These are phyloP conservation scores for Sanghuangporus weigelae DNA, from an alignment of 1,284 basidiomycete species.

Conservation along the genomic window DNA sequence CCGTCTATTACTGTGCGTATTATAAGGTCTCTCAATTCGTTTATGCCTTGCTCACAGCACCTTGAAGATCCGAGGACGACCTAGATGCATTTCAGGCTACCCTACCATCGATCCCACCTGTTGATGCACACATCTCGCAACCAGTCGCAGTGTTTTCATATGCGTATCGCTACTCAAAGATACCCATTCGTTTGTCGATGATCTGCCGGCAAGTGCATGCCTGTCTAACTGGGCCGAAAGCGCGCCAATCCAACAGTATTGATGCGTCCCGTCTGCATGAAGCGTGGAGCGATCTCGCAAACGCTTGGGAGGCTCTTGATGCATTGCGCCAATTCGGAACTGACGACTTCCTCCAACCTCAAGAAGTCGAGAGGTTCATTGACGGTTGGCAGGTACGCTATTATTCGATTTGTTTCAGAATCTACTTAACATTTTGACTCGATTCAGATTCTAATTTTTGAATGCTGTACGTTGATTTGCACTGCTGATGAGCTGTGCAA, in stretches of 20 bases:
- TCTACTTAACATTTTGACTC: neutral
- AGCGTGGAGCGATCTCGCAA: constrained; percentile 78
- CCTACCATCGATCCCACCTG: constrained; percentile 48
- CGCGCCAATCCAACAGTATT: constrained; percentile 53
- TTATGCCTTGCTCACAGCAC: constrained; percentile 16
- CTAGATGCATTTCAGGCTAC: constrained; percentile 62
- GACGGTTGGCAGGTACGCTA: constrained; percentile 61
- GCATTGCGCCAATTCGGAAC: constrained; percentile 39
- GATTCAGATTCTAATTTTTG: constrained; percentile 67
- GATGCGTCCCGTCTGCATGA: constrained; percentile 58
- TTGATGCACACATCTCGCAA: constrained; percentile 30
- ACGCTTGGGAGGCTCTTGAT: constrained; percentile 79
- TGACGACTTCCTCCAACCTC: constrained; percentile 40
- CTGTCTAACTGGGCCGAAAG: constrained; percentile 68
- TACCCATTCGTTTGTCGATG: constrained; percentile 64
- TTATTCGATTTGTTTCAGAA: neutral
- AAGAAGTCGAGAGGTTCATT: constrained; percentile 61
- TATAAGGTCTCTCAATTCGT: neutral
- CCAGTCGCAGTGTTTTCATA: constrained; percentile 32
- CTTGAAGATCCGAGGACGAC: constrained; percentile 57
- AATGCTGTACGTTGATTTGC: constrained; percentile 55
- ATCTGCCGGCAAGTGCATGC: constrained; percentile 73
- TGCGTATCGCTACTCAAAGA: constrained; percentile 41
- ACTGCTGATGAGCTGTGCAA: neutral
- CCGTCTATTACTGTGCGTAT: constrained; percentile 65